Percentiles rank a stretch among this genome's conserved stretches.
phyloP scores from a whole-genome alignment of 345 rosid genomes.

The Eucalyptus victrix region DNA sequence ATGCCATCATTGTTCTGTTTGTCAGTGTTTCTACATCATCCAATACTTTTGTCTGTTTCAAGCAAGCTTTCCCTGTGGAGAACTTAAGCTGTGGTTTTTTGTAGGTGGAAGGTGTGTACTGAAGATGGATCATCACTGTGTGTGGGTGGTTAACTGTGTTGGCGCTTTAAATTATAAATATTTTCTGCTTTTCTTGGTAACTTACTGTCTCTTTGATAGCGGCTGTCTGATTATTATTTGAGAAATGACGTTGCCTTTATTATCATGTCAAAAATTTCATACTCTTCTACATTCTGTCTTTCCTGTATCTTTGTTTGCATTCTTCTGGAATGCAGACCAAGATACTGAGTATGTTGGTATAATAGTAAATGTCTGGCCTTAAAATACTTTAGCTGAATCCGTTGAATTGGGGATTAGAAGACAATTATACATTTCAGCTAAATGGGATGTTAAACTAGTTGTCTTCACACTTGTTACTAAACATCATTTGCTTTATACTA shows the following conservation, averaged over 20 bases:
- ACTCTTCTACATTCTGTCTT: background rate
- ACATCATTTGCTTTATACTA: background rate
- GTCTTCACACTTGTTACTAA: background rate
- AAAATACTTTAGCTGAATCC: background rate
- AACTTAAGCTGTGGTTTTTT: background rate
- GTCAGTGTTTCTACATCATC: slow-evolving; percentile 26
- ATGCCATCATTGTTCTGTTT: slow-evolving; percentile 94
- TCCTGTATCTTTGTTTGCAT: background rate
- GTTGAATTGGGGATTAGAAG: background rate
- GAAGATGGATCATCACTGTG: slow-evolving; percentile 98
- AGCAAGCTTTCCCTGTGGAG: background rate
- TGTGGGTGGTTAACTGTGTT: slow-evolving; percentile 99
- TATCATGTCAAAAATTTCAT: background rate
- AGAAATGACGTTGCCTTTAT: background rate
- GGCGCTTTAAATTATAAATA: slow-evolving; percentile 93
- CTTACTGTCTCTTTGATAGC: background rate
- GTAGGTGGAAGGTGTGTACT: slow-evolving; percentile 88
- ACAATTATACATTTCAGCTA: background rate
- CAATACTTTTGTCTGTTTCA: background rate
- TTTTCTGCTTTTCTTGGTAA: slow-evolving; percentile 91
- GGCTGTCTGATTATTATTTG: background rate
- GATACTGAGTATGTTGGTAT: background rate
- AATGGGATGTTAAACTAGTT: background rate
- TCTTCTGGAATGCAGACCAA: background rate
- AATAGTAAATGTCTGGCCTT: background rate